Base-by-base conservation (phyloP, 352 stramenopile species). In the Phytophthora citricola region DNA sequence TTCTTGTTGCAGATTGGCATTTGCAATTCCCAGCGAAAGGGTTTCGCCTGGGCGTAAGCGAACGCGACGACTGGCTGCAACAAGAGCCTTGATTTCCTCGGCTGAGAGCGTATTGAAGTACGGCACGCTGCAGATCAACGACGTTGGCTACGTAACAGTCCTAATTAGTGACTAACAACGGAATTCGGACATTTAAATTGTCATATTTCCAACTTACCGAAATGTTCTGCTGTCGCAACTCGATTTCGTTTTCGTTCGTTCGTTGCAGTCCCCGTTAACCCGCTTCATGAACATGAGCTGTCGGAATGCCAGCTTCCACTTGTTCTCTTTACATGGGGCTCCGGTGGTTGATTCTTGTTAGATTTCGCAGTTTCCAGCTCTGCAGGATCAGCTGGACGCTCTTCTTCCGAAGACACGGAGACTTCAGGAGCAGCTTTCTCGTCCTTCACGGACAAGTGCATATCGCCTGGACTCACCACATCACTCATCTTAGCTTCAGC, bases 251-350 rank as follows among this genome's bases (percentile, higher is more conserved):
- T 90, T 89, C 15, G 76, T 89, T 44, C 79, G 80, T 60, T 85
- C 68, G 47, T 90, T 90, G 45, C 90, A 85, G 57, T 91, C 74
- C 79, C 89, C 85, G 58, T 93, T 90, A 82, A 92, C 91, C 32
- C 78, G 66, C 62, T 92, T 92, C 81, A 93, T 92, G 71, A 93
- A 92, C 72, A 91, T 81, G 38, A 93, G 77, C 57, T 93, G 85
- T 10, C 81, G 79, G 47, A 93, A 89, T 34, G 79, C 79, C 46
- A 92, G 75, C 55, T 93, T 93, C 85, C 81, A 91, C 64, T 78
- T 80, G 71, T 85, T 90, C 60, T 89, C 79, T 45, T 71, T 4
- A 22, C 48, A 7, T 54, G 57, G 17, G 39, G 46, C 5, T 36
- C 41, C n/a, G n/a, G 17, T 20, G 36, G 11, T 27, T 22, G 5